Evolutionary conservation across 352 stramenopile genomes (phyloP).

Genomic region (Pythium periplocum): DNA sequence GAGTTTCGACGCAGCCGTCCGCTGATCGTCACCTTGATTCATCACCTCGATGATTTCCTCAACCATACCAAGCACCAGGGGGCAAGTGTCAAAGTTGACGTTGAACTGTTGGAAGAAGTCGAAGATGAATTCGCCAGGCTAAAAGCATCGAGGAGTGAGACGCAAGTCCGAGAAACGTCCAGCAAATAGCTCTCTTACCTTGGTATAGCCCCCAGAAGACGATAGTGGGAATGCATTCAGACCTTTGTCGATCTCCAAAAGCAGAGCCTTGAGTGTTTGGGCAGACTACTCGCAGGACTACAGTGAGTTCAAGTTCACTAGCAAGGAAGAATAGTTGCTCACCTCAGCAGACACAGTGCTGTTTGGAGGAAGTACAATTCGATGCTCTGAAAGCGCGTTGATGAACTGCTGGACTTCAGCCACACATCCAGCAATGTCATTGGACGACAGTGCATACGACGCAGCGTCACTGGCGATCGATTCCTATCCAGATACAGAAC

Average conservation of each 20-base stretch:
- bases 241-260: constrained; percentile 84
- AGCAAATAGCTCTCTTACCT: constrained; percentile 30
- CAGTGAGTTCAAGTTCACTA: background rate
- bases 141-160: background rate
- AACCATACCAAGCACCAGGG: constrained; percentile 83
- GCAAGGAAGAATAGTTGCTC: constrained; percentile 2
- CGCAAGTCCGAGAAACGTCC: constrained; percentile 1
- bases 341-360: constrained; percentile 68
- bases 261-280: constrained; percentile 72
- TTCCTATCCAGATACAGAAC: constrained; percentile 32
- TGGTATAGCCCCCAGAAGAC: constrained; percentile 69
- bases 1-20: constrained; percentile 62
- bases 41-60: constrained; percentile 85
- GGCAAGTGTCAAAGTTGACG: constrained; percentile 85
- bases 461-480: constrained; percentile 91
- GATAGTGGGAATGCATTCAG: constrained; percentile 75
- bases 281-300: constrained; percentile 39
- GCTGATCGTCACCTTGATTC: constrained; percentile 65
- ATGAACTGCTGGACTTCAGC: constrained; percentile 90
- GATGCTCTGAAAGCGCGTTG: constrained; percentile 50
- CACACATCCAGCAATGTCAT: constrained; percentile 92
- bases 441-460: constrained; percentile 94
- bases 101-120: constrained; percentile 90
- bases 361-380: constrained; percentile 35
- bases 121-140: constrained; percentile 87